Conservation (phyloP, 768 basidiomycete species). For the Dentipellis fragilis region DNA sequence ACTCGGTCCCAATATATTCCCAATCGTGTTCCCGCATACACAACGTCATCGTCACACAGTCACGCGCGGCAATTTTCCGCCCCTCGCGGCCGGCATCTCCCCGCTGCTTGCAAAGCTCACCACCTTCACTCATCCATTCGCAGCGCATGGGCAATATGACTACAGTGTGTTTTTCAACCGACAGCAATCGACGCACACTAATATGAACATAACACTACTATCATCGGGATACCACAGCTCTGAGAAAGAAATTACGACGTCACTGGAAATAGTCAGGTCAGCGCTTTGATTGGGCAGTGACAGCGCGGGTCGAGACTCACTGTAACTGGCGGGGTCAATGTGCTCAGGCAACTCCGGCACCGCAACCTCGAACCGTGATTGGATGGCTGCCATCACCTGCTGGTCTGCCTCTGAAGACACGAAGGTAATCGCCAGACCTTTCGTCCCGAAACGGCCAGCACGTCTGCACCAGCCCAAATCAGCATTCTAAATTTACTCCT, state of each 20-base stretch:
- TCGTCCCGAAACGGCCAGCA: slow-evolving; percentile 98
- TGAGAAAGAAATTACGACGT: slow-evolving; percentile 22
- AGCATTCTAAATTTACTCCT: neutral
- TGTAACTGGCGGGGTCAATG: slow-evolving; percentile 92
- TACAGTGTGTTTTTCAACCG: slow-evolving; percentile 2
- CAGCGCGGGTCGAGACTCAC: slow-evolving; percentile 40
- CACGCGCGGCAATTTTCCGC: neutral
- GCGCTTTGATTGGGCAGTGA: neutral
- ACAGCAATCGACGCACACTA: slow-evolving; percentile 6
- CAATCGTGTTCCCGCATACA: neutral
- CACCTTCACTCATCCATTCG: neutral
- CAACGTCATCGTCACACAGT: neutral
- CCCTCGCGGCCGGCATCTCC: too few relatives aligned
- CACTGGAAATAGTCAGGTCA: slow-evolving; percentile 21
- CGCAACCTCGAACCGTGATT: slow-evolving; percentile 94
- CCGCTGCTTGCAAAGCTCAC: too few relatives aligned
- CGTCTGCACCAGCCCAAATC: slow-evolving; percentile 39
- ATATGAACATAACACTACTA: neutral
- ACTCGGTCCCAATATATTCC: neutral
- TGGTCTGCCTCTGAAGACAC: slow-evolving; percentile 88
- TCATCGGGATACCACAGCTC: neutral
- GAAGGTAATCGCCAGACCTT: slow-evolving; percentile 97
- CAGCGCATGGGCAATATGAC: neutral
- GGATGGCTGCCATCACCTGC: slow-evolving; percentile 91
- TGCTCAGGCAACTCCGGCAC: slow-evolving; percentile 91